Evolutionary conservation across 306 rosid genomes (phyloP), one percentile per base, ranked within the genome.

Genomic region (Aeschynomene evenia): DNA sequence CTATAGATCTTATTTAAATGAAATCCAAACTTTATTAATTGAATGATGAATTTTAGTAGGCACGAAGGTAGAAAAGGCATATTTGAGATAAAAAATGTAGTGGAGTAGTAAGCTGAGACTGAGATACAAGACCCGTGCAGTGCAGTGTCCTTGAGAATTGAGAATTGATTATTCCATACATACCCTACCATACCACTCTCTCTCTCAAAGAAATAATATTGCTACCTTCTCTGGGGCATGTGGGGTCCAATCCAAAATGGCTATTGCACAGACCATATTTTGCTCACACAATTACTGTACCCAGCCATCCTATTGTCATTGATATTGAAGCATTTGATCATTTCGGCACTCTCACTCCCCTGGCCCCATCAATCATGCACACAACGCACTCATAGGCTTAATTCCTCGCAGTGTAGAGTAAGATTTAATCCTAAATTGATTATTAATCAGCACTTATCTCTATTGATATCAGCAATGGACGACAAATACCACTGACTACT

Each of bases 291-390:
- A 53, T 37, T n/a, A 22, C 53, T n/a, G 29, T 42, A 19, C 11
- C 20, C 66, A 28, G 46, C 26, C 23, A 9, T 49, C 5, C 52
- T 23, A 2, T 56, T 68, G 57, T 6, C 18, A 58, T 51, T 53
- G 18, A 51, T 59, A 13, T n/a, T 28, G 0, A 46, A 65, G 20
- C 18, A 61, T 65, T 65, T 53, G 45, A 59, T 50, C 10, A 12
- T 45, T 9, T 40, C 34, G 52, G 22, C 37, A 45, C 68, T 56
- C 57, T 56, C 74, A 31, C 18, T 68, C 49, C 71, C 63, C 33
- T 78, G 82, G 23, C 81, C 78, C 78, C 85, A 71, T 71, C 50
- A 58, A 66, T 74, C 69, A 71, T 81, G 64, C 65, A 45, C 59
- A 2, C 49, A 60, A 31, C 56, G 28, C 68, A 52, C 6, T 50